Percentiles rank a stretch among this genome's conserved stretches.
These are phyloP conservation scores for Myriosclerotinia curreyana DNA, from an alignment of 2,329 filamentous ascomycete species.

Conservation along the genomic window DNA sequence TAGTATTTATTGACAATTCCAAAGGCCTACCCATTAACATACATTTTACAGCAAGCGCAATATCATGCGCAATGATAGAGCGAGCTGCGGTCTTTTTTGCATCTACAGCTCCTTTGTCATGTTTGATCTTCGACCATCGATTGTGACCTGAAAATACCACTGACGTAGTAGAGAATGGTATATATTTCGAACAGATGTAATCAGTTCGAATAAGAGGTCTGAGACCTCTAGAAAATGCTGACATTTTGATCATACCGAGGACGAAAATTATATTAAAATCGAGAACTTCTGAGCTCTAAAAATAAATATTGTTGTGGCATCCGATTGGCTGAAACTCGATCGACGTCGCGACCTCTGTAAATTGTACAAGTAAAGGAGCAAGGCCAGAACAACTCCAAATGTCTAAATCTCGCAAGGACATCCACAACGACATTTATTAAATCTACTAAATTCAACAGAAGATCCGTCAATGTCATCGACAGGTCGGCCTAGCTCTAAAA, in stretches of 20 bases:
- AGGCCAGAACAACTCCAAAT: slow-evolving; percentile 20
- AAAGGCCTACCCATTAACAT: slow-evolving; percentile 34
- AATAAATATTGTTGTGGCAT: slow-evolving; percentile 21
- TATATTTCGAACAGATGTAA: slow-evolving; percentile 33
- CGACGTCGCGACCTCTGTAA: slow-evolving; percentile 13
- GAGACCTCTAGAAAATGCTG: slow-evolving; percentile 35
- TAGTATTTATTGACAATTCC: slow-evolving; percentile 22
- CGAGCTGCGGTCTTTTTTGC: slow-evolving; percentile 72
- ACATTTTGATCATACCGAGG: slow-evolving; percentile 27
- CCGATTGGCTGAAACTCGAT: slow-evolving; percentile 20
- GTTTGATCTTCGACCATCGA: slow-evolving; percentile 94
- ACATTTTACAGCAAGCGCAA: slow-evolving; percentile 75
- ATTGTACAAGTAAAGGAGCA: slow-evolving; percentile 17
- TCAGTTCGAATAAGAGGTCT: slow-evolving; percentile 26
- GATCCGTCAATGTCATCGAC: slow-evolving; percentile 39
- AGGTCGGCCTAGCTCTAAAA: slow-evolving; percentile 34
- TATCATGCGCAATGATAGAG: slow-evolving; percentile 64
- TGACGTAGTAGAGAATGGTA: slow-evolving; percentile 46
- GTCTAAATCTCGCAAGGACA: slow-evolving; percentile 13
- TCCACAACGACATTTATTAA: slow-evolving; percentile 6
- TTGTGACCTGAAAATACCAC: slow-evolving; percentile 68
- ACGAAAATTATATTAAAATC: not conserved
- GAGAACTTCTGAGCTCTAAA: not conserved
- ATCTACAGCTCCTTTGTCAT: slow-evolving; percentile 88
- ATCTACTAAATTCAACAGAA: slow-evolving; percentile 13